Evolutionary conservation across 108 stramenopile genomes (phyloP).

Genomic region (Pseudonitzschia pungens): DNA sequence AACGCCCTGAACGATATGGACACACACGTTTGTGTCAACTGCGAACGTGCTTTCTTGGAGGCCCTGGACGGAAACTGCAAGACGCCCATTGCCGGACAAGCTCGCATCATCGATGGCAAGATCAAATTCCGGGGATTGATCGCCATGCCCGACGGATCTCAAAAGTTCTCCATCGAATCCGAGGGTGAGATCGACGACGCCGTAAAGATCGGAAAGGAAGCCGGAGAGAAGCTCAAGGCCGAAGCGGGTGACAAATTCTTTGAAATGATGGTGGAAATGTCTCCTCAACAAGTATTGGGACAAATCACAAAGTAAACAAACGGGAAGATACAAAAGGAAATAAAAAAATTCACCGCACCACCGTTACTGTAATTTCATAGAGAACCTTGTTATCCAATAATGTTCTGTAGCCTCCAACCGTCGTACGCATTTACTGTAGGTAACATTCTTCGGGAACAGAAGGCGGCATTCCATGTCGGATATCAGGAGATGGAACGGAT

Average conservation of each 20-base stretch:
- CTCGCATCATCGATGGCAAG: slow-evolving; percentile 83
- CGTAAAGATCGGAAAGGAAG: slow-evolving; percentile 73
- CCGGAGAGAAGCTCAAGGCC: slow-evolving; percentile 88
- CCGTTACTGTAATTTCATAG: slow-evolving; percentile 13
- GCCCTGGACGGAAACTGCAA: slow-evolving; percentile 99
- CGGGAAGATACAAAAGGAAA: background rate
- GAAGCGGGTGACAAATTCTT: slow-evolving; percentile 91
- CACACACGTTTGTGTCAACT: slow-evolving; percentile 94
- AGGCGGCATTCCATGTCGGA: too few relatives aligned
- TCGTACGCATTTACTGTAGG: background rate
- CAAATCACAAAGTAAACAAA: slow-evolving; percentile 80
- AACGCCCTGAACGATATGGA: slow-evolving; percentile 89
- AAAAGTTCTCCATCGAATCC: slow-evolving; percentile 76
- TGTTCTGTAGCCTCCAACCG: too few relatives aligned
- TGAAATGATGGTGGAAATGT: slow-evolving; percentile 94
- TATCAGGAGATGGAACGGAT: too few relatives aligned
- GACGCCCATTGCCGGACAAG: slow-evolving; percentile 99
- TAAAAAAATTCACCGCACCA: background rate
- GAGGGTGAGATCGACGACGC: slow-evolving; percentile 82
- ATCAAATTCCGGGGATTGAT: slow-evolving; percentile 89
- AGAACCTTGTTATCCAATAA: slow-evolving; percentile 1
- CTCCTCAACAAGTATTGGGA: slow-evolving; percentile 89
- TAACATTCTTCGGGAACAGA: too few relatives aligned
- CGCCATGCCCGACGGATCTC: slow-evolving; percentile 90
- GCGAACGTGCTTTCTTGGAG: slow-evolving; percentile 98